Evolutionary conservation across 208 protist genomes (phyloP).

Genomic region (Leishmania tarentolae): DNA sequence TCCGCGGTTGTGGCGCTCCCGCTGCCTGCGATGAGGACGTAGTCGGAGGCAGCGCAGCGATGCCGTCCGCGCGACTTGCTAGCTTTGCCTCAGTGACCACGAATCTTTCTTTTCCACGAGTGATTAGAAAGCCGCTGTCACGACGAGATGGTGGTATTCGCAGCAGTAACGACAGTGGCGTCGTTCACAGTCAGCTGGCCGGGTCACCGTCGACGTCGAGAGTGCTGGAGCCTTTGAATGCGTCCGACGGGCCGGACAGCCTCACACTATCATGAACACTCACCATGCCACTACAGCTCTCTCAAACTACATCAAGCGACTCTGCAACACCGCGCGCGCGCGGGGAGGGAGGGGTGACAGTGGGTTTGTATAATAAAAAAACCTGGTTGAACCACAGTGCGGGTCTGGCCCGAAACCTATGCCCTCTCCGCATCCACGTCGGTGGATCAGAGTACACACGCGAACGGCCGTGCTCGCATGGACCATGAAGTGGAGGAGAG

Average conservation of each 20-base stretch:
- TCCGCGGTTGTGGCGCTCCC: not conserved
- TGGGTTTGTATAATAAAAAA: no score
- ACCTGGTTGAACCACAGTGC: not conserved
- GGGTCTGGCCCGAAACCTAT: not conserved
- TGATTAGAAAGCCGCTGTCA: not conserved
- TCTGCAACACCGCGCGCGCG: not conserved
- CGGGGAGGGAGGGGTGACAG: no score
- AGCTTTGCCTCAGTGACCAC: not conserved
- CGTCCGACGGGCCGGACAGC: not conserved
- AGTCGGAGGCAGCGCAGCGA: not conserved
- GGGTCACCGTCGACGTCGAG: not conserved
- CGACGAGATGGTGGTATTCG: not conserved
- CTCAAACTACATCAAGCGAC: not conserved
- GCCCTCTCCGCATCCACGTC: not conserved
- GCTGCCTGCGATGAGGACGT: not conserved
- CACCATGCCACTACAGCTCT: not conserved
- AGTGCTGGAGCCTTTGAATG: not conserved
- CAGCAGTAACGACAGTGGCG: not conserved
- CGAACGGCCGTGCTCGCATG: no score
- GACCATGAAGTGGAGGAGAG: not conserved
- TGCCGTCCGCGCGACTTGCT: not conserved
- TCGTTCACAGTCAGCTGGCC: not conserved
- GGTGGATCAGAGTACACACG: not conserved
- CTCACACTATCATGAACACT: not conserved
- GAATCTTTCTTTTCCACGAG: not conserved